A percentile compares a stretch with the other conserved stretches of the same genome.
Conservation (phyloP, 208 protist species). For the Wallacemonas sp. region DNA sequence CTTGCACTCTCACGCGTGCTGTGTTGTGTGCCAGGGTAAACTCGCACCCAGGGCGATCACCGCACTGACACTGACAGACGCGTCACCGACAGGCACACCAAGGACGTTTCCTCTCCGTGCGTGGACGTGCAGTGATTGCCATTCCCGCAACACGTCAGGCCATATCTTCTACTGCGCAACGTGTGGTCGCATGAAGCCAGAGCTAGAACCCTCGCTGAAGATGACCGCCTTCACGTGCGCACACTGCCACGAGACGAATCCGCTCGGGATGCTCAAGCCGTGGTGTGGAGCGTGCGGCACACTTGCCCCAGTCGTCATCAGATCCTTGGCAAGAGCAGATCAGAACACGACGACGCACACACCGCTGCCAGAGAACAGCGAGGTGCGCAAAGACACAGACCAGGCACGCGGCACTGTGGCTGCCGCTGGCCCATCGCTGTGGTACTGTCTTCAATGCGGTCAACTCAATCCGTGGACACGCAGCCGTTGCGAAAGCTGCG, state of each 20-base stretch:
- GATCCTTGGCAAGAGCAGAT: slow-evolving; percentile 9
- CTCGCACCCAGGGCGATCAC: neutral
- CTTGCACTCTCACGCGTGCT: too few species aligned
- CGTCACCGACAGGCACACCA: neutral
- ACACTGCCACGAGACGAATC: slow-evolving; percentile 14
- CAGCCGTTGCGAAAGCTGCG: slow-evolving; percentile 25
- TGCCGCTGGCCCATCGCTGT: slow-evolving; percentile 24
- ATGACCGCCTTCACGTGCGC: slow-evolving; percentile 31
- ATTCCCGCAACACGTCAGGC: slow-evolving; percentile 43
- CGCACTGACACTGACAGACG: neutral
- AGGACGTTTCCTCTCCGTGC: slow-evolving; percentile 40
- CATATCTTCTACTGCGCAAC: slow-evolving; percentile 63
- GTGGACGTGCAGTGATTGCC: slow-evolving; percentile 71
- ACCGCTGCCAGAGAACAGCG: too few species aligned
- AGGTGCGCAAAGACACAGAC: too few species aligned
- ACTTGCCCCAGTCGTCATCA: slow-evolving; percentile 17
- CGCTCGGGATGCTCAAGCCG: slow-evolving; percentile 38
- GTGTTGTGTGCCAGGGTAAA: slow-evolving; percentile 21
- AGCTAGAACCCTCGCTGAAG: slow-evolving; percentile 23
- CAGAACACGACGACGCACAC: neutral
- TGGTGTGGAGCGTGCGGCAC: slow-evolving; percentile 44
- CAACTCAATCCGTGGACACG: slow-evolving; percentile 38
- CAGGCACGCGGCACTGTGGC: too few species aligned
- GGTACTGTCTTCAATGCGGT: slow-evolving; percentile 45
- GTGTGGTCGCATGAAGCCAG: slow-evolving; percentile 18